Base-by-base conservation (phyloP, 805 yeast genomes). In the Groenewaldozyma salmanticensis region DNA sequence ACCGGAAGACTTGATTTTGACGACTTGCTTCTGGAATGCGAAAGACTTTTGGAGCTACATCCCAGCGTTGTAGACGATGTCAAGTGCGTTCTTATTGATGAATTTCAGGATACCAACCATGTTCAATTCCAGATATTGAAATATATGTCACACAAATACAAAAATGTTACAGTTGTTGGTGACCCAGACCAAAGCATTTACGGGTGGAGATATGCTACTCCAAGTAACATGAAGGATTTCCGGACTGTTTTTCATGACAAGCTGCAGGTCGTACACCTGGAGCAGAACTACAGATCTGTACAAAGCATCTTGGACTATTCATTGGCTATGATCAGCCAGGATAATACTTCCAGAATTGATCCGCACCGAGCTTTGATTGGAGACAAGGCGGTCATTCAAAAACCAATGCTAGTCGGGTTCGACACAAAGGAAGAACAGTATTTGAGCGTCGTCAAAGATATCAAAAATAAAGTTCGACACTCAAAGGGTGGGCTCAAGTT, bases 121-220 rank as follows among this genome's bases (percentile, higher is more conserved):
- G 68, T 86, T 15, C 97, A 90, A 56, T 66, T 86, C 48, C 74
- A 75, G 41, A 64, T 92, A 35, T 71, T 85, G 67, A 71, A 70
- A 46, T 62, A 65, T 3, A 60, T 81, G 24, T 68, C 79, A 0
- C 57, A 61, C 16, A 34, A 33, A 2, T 27, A 34, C n/a, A 13
- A 39, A 5, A 29, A 49, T 18, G 71, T 90, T 5, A 84, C 96
- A 0, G 79, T 87, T 1, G 96, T 90, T 2, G 98, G 98, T 1
- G 98, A 90, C 55, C 95, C 96, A 0, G 96, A 92, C 59, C 98
- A 90, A 60, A 80, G 94, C 54, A 90, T 90, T 18, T 90, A 92
- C 58, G 86, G 81, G 0, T 90, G 90, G 51, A 66, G 97, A 45
- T 77, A 80, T 52, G 96, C 96, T 0, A 76, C 77, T 27, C 67